Evolutionary conservation across 768 basidiomycete species (phyloP).

Genomic region (Leccinum broughii): DNA sequence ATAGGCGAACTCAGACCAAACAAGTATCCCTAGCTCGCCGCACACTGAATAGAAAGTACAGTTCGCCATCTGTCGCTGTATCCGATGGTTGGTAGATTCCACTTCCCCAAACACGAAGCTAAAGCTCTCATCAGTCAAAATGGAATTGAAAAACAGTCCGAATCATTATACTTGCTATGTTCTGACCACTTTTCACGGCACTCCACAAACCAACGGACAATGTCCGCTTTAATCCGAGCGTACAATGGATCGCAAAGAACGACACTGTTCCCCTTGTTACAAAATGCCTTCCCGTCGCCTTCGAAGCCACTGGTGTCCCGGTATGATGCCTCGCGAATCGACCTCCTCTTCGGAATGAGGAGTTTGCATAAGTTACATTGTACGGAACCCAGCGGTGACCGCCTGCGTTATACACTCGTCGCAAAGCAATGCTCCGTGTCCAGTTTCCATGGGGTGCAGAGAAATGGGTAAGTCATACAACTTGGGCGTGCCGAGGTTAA

Average conservation of each 20-base stretch:
- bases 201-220: conserved; percentile 56
- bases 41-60: conserved; percentile 57
- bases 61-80: conserved; percentile 40
- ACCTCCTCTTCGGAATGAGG: conserved; percentile 48
- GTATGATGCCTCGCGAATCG: conserved; percentile 46
- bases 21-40: conserved; percentile 60
- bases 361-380: conserved; percentile 51
- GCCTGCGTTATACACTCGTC: conserved; percentile 38
- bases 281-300: conserved; percentile 57
- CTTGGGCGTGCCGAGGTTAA: too few species aligned
- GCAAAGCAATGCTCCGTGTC: conserved; percentile 4
- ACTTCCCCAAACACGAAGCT: conserved; percentile 64
- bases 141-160: not conserved
- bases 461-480: conserved; percentile 2
- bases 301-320: conserved; percentile 35
- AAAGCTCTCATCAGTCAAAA: not conserved
- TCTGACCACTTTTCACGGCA: conserved; percentile 54
- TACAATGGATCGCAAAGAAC: conserved; percentile 66
- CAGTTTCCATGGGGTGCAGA: conserved; percentile 8
- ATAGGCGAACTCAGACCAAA: conserved; percentile 51
- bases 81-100: conserved; percentile 52
- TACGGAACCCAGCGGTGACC: conserved; percentile 56
- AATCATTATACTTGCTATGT: conserved; percentile 45
- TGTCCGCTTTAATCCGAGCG: conserved; percentile 47
- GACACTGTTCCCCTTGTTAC: conserved; percentile 55